Evolutionary conservation across 139 green algal species (phyloP).

Genomic region (Coelastrella sp.): DNA sequence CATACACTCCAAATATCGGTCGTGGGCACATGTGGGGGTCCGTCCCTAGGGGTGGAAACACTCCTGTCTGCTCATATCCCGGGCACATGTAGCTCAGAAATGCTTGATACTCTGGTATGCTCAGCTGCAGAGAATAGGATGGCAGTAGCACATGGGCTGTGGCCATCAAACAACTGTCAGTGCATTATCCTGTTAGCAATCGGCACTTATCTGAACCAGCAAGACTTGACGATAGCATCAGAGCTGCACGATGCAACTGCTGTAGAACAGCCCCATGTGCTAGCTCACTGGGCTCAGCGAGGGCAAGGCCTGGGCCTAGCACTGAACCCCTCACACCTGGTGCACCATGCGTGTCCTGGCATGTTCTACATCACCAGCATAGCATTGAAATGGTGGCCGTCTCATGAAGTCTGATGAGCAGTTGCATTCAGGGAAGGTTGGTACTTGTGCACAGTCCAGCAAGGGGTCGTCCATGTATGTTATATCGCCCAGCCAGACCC

Average conservation of each 20-base stretch:
- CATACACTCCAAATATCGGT: constrained; percentile 73
- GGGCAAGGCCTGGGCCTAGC: background rate
- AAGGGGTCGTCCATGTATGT: constrained; percentile 63
- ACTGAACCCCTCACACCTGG: constrained; percentile 39
- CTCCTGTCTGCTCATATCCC: constrained; percentile 3
- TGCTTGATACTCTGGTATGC: constrained; percentile 54
- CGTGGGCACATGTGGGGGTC: constrained; percentile 63
- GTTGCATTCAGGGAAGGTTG: constrained; percentile 56
- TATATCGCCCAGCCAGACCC: constrained; percentile 82
- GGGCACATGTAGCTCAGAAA: constrained; percentile 81
- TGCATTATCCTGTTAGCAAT: no score
- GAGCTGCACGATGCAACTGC: background rate
- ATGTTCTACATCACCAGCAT: constrained; percentile 57
- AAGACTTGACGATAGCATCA: background rate
- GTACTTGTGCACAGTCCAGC: constrained; percentile 49
- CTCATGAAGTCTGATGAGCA: constrained; percentile 55
- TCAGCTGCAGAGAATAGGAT: constrained; percentile 41
- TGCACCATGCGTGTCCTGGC: constrained; percentile 45
- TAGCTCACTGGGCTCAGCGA: background rate
- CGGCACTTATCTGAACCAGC: no score
- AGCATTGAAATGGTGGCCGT: constrained; percentile 50
- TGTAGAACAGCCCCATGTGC: background rate
- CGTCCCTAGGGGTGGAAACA: constrained; percentile 63
- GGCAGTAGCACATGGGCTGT: no score
- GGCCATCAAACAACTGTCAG: no score